phyloP scores from a whole-genome alignment of 225 moss, liverwort and hornwort species.

The Climacium dendroides region DNA sequence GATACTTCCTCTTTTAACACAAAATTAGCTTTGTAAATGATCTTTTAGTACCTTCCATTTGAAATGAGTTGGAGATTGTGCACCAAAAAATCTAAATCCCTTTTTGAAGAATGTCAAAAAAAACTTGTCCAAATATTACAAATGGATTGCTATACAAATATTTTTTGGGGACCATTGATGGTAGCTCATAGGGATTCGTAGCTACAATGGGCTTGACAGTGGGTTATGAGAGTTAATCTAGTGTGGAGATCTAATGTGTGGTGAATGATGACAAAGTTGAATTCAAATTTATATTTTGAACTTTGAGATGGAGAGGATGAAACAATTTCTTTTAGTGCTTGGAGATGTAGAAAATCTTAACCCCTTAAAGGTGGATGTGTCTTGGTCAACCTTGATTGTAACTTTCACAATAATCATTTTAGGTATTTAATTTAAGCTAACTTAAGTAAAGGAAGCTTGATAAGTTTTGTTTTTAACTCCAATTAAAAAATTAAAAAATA shows the following conservation, averaged over 20 bases:
- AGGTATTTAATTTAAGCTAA: background rate
- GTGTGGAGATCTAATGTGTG: rapidly evolving
- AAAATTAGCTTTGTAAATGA: no score
- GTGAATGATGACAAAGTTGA: background rate
- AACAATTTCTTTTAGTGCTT: background rate
- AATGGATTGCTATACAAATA: background rate
- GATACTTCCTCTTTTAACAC: no score
- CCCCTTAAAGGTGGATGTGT: rapidly evolving
- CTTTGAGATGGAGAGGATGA: background rate
- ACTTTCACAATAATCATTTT: background rate
- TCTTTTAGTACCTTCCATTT: no score
- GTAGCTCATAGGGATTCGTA: background rate
- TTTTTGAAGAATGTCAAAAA: background rate
- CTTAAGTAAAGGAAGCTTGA: background rate
- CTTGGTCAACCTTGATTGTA: background rate
- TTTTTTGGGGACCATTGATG: background rate
- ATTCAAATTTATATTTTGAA: background rate
- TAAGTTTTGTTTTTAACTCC: background rate
- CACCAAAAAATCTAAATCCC: background rate
- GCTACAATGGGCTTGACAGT: background rate
- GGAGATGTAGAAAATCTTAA: background rate
- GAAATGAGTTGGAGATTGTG: no score
- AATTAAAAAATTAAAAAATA: rapidly evolving
- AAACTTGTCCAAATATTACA: no score
- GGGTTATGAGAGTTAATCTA: background rate